Conservation (phyloP, 2,329 filamentous ascomycete genomes). For the Falciphora oryzae region DNA sequence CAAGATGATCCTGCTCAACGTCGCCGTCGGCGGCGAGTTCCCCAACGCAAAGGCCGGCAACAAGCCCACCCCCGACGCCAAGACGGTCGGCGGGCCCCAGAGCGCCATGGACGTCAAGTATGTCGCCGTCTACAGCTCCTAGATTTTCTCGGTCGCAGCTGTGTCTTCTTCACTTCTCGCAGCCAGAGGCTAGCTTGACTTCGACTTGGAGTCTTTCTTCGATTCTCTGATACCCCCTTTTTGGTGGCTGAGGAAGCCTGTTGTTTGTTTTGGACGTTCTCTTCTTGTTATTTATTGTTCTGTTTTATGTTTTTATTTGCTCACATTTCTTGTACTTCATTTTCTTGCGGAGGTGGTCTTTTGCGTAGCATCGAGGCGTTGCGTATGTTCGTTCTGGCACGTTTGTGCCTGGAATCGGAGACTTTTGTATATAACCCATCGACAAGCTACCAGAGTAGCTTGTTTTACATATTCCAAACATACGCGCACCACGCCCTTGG, state of each 20-base stretch:
- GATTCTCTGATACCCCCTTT: not conserved
- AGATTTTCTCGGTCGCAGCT: not conserved
- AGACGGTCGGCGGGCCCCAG: slow-evolving; percentile 39
- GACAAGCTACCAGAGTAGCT: not conserved
- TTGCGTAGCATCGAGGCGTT: not conserved
- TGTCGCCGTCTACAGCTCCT: slow-evolving; percentile 34
- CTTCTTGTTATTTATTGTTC: not conserved
- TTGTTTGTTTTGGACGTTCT: slow-evolving; percentile 4
- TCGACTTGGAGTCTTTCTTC: not conserved
- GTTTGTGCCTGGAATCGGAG: not conserved
- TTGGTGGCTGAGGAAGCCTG: not conserved
- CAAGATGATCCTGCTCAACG: slow-evolving; percentile 47
- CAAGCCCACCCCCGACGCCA: slow-evolving; percentile 32
- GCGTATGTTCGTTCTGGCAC: not conserved
- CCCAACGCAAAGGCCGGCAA: slow-evolving; percentile 26
- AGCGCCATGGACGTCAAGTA: slow-evolving; percentile 48
- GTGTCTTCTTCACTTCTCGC: not conserved
- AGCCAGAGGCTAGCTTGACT: not conserved
- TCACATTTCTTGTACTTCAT: not conserved
- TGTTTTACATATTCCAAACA: not conserved
- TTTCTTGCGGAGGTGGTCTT: not conserved
- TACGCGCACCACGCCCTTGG: not conserved
- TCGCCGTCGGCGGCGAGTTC: slow-evolving; percentile 46
- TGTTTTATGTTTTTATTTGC: not conserved
- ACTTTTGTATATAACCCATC: not conserved